Base-by-base conservation (phyloP, 2,329 filamentous ascomycete genomes). In the Xylaria sp. region DNA sequence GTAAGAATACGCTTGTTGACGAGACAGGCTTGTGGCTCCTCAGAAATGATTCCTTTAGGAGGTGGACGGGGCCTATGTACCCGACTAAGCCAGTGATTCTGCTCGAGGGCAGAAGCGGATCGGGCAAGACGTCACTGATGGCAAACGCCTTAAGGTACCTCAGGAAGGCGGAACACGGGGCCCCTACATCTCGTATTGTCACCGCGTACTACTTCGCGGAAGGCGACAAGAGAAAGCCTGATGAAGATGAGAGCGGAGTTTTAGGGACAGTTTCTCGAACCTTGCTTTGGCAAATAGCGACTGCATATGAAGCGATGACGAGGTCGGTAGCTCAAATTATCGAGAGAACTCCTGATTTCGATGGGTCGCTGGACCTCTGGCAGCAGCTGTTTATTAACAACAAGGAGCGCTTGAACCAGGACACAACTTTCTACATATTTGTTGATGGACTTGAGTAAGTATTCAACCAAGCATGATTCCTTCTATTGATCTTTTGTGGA, bases 101-200 rank as follows among this genome's bases (percentile, higher is more conserved):
- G 1, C 50, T 71, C 2, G 64, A 60, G 11, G 70, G 69, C 1
- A 57, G 54, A 16, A 65, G 63, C 24, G 65, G 66, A 26, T 65
- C 69, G 1, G 70, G 69, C 2, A 71, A 71, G 56, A 71, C 69
- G 17, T 70, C 69, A 19, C 52, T 71, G 52, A 65, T 69, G 54
- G 63, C 69, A 9, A 71, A 71, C 41, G 59, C 64, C 19, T 52
- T 71, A 29, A 66, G 61, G 24, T 58, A 62, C 18, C 54, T 71
- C 11, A 63, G 67, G 38, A 64, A 61, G 41, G 42, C 60, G 39
- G 60, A 57, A 7, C 56, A 50, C 8, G 53, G 56, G 7, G 62
- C 58, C 0, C 63, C 65, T 16, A 66, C 63, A 0, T 61, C 65
- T 9, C 62, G 67, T 8, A 58, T 60, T 3, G 64, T 69, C 7